Conservation (phyloP, 495 filamentous ascomycete genomes). For the Tuber indicum region DNA sequence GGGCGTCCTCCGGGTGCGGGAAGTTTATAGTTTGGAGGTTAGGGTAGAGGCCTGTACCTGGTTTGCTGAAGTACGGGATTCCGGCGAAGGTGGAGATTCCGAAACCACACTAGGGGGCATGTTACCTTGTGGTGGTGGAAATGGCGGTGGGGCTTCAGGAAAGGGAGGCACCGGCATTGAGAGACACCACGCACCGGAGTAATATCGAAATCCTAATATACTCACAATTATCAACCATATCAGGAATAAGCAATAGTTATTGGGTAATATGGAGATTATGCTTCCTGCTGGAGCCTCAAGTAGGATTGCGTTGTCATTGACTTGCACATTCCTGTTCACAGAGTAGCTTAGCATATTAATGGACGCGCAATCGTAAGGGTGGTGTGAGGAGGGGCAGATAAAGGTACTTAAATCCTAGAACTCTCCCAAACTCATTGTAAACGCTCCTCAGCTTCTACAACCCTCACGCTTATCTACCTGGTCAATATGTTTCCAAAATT, state of each 20-base stretch:
- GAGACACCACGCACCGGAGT: neutral
- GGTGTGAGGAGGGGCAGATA: neutral
- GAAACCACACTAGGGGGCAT: too few relatives aligned
- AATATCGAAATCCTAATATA: neutral
- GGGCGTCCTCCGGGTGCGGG: too few relatives aligned
- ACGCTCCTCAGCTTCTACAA: neutral
- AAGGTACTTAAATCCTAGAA: neutral
- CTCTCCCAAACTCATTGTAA: neutral
- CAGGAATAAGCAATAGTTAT: neutral
- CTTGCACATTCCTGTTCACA: neutral
- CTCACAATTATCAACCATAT: neutral
- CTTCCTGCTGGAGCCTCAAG: neutral
- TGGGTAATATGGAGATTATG: neutral
- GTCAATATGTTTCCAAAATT: neutral
- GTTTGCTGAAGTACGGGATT: too few relatives aligned
- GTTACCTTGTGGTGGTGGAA: too few relatives aligned
- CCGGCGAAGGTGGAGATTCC: too few relatives aligned
- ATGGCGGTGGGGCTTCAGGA: too few relatives aligned
- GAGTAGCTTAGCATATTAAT: neutral
- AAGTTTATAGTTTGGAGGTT: too few relatives aligned
- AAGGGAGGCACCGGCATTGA: too few relatives aligned
- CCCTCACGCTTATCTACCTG: accelerated
- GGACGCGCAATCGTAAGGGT: neutral
- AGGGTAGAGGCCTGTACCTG: too few relatives aligned
- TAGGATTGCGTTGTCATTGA: neutral